Percentiles rank a stretch among this genome's conserved stretches.
Evolutionary conservation across 768 basidiomycete genomes (phyloP).

Genomic region (Mycena latifolia): DNA sequence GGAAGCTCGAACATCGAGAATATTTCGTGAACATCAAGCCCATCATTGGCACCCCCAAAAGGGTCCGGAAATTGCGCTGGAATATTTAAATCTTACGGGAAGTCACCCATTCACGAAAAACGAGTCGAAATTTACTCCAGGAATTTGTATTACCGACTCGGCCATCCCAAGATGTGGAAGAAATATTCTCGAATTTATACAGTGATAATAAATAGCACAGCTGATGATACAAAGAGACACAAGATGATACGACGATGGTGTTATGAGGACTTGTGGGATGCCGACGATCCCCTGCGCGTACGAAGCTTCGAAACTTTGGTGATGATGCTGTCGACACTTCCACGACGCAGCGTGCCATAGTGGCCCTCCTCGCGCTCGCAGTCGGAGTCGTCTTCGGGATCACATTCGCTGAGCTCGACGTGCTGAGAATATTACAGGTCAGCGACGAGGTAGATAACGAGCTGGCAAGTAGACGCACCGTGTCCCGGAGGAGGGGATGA

Average conservation of each 20-base stretch:
- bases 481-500: constrained; percentile 29
- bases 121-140: too few relatives aligned
- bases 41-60: too few relatives aligned
- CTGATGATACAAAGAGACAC: too few relatives aligned
- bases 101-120: too few relatives aligned
- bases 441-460: background rate
- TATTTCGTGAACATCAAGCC: too few relatives aligned
- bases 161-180: too few relatives aligned
- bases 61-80: too few relatives aligned
- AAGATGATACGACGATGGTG: background rate
- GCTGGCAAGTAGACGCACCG: constrained; percentile 1
- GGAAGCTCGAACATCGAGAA: too few relatives aligned
- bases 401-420: constrained; percentile 22
- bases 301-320: constrained; percentile 1
- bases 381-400: constrained; percentile 23
- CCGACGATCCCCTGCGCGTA: background rate
- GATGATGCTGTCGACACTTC: constrained; percentile 16
- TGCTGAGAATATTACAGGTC: constrained; percentile 3
- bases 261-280: background rate
- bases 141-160: too few relatives aligned
- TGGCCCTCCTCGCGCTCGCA: constrained; percentile 16
- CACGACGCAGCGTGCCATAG: background rate
- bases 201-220: too few relatives aligned
- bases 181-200: too few relatives aligned
- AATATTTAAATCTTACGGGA: too few relatives aligned